Base-by-base conservation (phyloP, 2,329 filamentous ascomycete genomes). In the Sclerotinia sclerotiorum region DNA sequence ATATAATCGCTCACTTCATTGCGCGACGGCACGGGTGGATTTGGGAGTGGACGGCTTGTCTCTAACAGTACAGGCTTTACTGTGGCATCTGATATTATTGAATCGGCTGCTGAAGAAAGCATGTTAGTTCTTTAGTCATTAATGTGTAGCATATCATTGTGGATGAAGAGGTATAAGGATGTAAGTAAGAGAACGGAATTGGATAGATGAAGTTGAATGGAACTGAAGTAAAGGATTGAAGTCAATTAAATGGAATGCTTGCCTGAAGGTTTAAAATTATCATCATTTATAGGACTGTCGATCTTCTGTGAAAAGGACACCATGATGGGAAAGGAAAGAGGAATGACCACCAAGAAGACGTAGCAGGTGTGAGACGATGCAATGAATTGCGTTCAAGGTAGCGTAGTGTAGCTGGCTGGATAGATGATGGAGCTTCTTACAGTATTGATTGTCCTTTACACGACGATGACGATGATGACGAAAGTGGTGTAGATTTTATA, bases 1-100 rank as follows among this genome's bases (percentile, higher is more conserved):
- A 92, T 93, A 80, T 90, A 92, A 76, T 93, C 90, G 58, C 87
- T 84, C 11, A 86, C 86, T 74, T 88, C 84, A 68, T 81, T 79
- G 69, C 58, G 65, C 32, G 46, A 32, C 27, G 67, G 49, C 17
- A 81, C 81, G 67, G 88, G 86, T 79, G 89, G 88, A 69, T 17
- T 48, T 39, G 58, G 29, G 13, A 49, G 29, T 51, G 46, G 29
- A 39, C 32, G 58, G 6, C 21, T 24, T 19, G 32, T 15, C 13
- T 51, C 46, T 24, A 62, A 21, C 4, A 51, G 32, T 3, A 27
- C 58, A 4, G 46, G 58, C 46, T 62, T 62, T 32, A 62, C 58
- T 0, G 58, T 62, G 27, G 10, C 39, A 24, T 62, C 29, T 49
- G 39, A 24, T 21, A 51, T 10, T 21, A 32, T 13, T 10, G 29